Base-by-base conservation (phyloP, 2,329 filamentous ascomycete species). In the Sclerotinia sclerotiorum region DNA sequence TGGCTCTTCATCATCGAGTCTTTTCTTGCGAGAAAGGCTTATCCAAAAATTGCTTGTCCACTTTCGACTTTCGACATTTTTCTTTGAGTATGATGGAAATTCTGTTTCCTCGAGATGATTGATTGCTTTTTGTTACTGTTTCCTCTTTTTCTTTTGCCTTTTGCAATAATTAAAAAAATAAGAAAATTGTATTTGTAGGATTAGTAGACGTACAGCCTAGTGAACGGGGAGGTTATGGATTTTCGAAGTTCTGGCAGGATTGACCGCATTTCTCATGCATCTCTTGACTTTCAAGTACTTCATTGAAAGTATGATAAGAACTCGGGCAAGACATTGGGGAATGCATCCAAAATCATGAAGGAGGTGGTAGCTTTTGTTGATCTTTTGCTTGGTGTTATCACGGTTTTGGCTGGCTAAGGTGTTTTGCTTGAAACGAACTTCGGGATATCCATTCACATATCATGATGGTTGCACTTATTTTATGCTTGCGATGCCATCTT, bases 1-100 rank as follows among this genome's bases (percentile, higher is more conserved):
- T 42, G 32, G 17, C 29, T 39, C 46, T 51, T 5, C 46, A 27
- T 15, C n/a, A 51, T 27, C 5, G 32, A 51, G 29, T 63, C 46
- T 27, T 63, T 21, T 55, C 48, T n/a, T 65, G 48, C n/a, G 60
- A 51, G 24, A 29, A 27, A 66, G 55, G 51, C 4, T 44, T 44
- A 15, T 58, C 32, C 51, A 32, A 15, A 7, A 63, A 63, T 51
- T 51, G 29, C 60, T 51, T 63, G 46, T 63, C 51, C 32, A 63
- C 32, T 51, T 63, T 63, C 32, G 32, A 57, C 39, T 57, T 57
- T 57, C n/a, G 8, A 39, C 46, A 29, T 42, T 63, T 63, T 51
- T 51, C 60, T 63, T n/a, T 63, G 21, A 63, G 46, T 63, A 27
- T 52, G 48, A 51, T 63, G 46, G 60, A 63, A 51, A 63, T 51